A percentile compares a stretch with the other conserved stretches of the same genome.
These are phyloP conservation scores for Chalciporus piperatoides DNA, from an alignment of 1,284 basidiomycete genomes.

Conservation along the genomic window DNA sequence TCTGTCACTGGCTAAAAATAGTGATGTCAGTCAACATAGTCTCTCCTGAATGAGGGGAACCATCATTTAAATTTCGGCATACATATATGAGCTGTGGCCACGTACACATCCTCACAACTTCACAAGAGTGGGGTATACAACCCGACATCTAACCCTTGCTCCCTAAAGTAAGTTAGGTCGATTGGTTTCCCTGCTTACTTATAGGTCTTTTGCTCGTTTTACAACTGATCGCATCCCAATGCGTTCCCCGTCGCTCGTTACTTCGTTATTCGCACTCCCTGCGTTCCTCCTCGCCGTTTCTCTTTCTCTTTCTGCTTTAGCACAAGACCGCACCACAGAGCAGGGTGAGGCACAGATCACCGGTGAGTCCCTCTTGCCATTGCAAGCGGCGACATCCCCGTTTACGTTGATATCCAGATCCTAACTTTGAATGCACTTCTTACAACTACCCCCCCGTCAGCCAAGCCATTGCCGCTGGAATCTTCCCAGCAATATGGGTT, in stretches of 20 bases:
- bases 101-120: background rate
- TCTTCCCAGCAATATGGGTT: conserved; percentile 47
- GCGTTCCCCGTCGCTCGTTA: conserved; percentile 25
- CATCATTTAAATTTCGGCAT: background rate
- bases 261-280: background rate
- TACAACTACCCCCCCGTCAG: conserved; percentile 43
- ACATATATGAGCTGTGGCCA: background rate
- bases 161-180: background rate
- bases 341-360: conserved; percentile 35
- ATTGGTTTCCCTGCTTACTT: background rate
- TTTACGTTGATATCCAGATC: conserved; percentile 23
- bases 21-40: background rate
- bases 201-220: background rate
- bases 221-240: conserved; percentile 8
- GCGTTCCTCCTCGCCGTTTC: conserved; percentile 5
- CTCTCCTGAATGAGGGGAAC: background rate
- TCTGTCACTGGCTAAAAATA: background rate
- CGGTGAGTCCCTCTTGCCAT: conserved; percentile 17
- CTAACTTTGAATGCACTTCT: conserved; percentile 36
- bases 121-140: background rate
- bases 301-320: conserved; percentile 8
- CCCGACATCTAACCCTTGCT: background rate
- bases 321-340: conserved; percentile 34
- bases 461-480: conserved; percentile 31
- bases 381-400: background rate